Evolutionary conservation across 371 early-diverging fungal genomes (phyloP).

Genomic region (Encephalitozoon romaleae): DNA sequence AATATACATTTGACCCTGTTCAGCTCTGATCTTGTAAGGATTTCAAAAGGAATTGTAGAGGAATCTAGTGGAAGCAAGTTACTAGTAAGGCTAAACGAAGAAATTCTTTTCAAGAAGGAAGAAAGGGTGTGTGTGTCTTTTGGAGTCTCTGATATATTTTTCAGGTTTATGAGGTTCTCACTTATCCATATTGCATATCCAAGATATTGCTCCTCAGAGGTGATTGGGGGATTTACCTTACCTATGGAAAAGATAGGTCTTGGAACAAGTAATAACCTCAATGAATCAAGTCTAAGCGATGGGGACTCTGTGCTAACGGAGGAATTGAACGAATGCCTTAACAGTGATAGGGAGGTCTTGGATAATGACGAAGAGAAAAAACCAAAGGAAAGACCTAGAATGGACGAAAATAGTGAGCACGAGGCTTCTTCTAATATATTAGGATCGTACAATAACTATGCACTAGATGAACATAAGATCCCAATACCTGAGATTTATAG

Average conservation of each 20-base stretch:
- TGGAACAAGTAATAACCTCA: neutral
- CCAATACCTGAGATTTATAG: slow-evolving; percentile 48
- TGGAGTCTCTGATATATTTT: slow-evolving; percentile 26
- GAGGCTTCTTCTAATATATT: neutral
- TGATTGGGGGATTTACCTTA: slow-evolving; percentile 1
- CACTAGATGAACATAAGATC: neutral
- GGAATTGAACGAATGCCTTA: neutral
- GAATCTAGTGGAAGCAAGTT: neutral
- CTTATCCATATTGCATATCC: slow-evolving; percentile 44
- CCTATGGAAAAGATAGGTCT: slow-evolving; percentile 24
- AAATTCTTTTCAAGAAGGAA: slow-evolving; percentile 26
- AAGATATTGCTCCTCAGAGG: slow-evolving; percentile 9
- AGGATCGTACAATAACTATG: neutral
- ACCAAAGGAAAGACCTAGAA: neutral
- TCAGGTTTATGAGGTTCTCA: slow-evolving; percentile 37
- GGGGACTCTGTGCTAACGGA: neutral
- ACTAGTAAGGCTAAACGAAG: slow-evolving; percentile 26
- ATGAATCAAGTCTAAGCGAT: neutral
- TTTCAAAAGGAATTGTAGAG: slow-evolving; percentile 14
- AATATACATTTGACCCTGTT: slow-evolving; percentile 20
- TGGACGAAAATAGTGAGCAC: neutral
- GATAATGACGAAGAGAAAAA: neutral
- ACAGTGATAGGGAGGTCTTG: neutral
- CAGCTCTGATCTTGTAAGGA: slow-evolving; percentile 22
- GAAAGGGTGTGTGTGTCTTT: slow-evolving; percentile 14